Conservation (phyloP, 2,329 filamentous ascomycete genomes). For the Orbilia ellipsospora region DNA sequence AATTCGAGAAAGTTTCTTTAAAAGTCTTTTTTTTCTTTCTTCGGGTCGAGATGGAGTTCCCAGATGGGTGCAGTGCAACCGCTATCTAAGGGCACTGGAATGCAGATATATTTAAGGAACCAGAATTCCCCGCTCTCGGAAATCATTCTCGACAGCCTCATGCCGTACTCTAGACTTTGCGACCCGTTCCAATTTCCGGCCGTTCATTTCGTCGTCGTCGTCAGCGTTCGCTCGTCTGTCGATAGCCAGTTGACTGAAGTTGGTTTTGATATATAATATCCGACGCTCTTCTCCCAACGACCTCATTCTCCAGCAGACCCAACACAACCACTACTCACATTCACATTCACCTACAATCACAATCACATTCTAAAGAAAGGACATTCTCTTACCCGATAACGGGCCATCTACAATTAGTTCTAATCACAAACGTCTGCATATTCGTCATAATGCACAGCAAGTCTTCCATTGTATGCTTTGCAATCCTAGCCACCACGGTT, state of each 20-base stretch:
- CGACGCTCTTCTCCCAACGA: constrained; percentile 2
- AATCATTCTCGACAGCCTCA: constrained; percentile 30
- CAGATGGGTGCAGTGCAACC: constrained; percentile 10
- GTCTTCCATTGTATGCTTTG: constrained; percentile 22
- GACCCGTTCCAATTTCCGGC: constrained; percentile 15
- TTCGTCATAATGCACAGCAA: constrained; percentile 34
- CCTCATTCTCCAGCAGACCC: constrained; percentile 31
- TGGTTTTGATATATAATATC: constrained; percentile 26
- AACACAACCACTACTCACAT: constrained; percentile 14
- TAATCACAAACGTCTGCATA: not conserved
- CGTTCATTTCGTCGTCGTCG: not conserved
- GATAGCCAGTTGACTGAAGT: not conserved
- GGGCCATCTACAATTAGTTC: not conserved
- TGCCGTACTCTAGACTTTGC: constrained; percentile 1
- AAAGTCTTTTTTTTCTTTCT: not conserved
- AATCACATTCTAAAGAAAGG: not conserved
- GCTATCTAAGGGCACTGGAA: constrained; percentile 27
- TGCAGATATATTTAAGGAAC: constrained; percentile 35
- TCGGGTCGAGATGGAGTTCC: constrained; percentile 13
- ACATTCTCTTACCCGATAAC: constrained; percentile 7
- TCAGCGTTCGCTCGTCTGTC: not conserved
- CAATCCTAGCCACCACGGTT: constrained; percentile 25
- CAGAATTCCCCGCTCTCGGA: constrained; percentile 31
- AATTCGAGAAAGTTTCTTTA: not conserved
- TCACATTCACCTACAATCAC: not conserved